phyloP scores from a whole-genome alignment of 805 yeast genomes.

The Starmerella asiatica region DNA sequence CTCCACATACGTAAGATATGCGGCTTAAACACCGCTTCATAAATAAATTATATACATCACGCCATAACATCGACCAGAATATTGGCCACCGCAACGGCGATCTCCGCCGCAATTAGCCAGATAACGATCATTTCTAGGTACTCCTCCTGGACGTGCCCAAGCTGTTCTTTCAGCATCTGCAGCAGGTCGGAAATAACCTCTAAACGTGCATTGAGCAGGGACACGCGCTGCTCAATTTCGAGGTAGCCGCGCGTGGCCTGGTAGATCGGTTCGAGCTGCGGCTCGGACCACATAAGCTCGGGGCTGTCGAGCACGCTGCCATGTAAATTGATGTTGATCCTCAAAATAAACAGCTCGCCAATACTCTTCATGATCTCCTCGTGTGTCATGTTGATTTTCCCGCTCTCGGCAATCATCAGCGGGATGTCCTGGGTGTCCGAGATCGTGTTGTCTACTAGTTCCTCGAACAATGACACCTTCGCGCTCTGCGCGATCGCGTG shows the following conservation, averaged over 20 bases:
- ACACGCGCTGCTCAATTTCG: slow-evolving; percentile 89
- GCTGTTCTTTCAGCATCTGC: slow-evolving; percentile 93
- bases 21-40: no score
- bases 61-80: slow-evolving; percentile 34
- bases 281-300: slow-evolving; percentile 98
- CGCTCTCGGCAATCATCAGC: slow-evolving; percentile 84
- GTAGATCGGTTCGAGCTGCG: slow-evolving; percentile 92
- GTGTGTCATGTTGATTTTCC: slow-evolving; percentile 87
- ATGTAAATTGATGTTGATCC: slow-evolving; percentile 33
- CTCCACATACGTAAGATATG: no score
- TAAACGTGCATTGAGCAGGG: slow-evolving; percentile 73
- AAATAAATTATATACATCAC: neutral
- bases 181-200: slow-evolving; percentile 88
- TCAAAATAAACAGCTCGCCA: slow-evolving; percentile 81
- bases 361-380: slow-evolving; percentile 94
- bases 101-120: slow-evolving; percentile 81
- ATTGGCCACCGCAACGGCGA: slow-evolving; percentile 72
- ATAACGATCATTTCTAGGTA: slow-evolving; percentile 84
- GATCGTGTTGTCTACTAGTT: slow-evolving; percentile 88
- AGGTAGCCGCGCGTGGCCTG: slow-evolving; percentile 93
- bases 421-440: slow-evolving; percentile 97
- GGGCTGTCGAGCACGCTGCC: slow-evolving; percentile 79
- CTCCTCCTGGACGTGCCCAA: slow-evolving; percentile 86
- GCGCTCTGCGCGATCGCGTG: slow-evolving; percentile 95
- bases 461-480: slow-evolving; percentile 89